Evolutionary conservation across 257 asterid genomes (phyloP).

Genomic region (Buddleja alternifolia): DNA sequence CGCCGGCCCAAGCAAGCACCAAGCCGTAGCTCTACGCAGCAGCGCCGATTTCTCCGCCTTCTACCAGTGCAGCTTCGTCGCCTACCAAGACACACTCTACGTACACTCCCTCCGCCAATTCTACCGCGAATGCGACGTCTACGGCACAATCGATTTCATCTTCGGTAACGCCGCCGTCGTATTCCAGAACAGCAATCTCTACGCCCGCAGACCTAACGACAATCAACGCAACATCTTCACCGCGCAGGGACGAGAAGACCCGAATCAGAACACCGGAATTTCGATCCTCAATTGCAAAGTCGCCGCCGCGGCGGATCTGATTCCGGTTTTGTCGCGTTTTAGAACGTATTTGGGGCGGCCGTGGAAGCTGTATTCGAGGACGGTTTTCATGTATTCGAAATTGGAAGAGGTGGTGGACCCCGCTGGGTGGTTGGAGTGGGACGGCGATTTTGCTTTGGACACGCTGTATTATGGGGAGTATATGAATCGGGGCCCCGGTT

Average conservation of each 20-base stretch:
- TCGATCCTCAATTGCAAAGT: constrained; percentile 73
- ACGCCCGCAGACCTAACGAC: constrained; percentile 75
- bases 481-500: constrained; percentile 83
- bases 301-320: constrained; percentile 79
- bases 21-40: constrained; percentile 92
- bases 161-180: constrained; percentile 97
- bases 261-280: constrained; percentile 95
- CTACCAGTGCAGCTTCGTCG: constrained; percentile 89
- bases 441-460: constrained; percentile 53
- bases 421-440: constrained; percentile 83
- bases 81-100: constrained; percentile 94
- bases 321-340: constrained; percentile 72
- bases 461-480: constrained; percentile 90
- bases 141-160: constrained; percentile 94
- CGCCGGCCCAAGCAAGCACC: constrained; percentile 95
- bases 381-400: constrained; percentile 59
- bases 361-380: constrained; percentile 79
- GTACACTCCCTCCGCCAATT: constrained; percentile 92
- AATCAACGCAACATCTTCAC: constrained; percentile 87
- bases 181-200: constrained; percentile 73
- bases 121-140: constrained; percentile 87
- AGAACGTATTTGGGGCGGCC: constrained; percentile 79
- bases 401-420: constrained; percentile 67
- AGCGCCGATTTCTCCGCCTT: constrained; percentile 87
- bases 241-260: constrained; percentile 94